A percentile compares a stretch with the other conserved stretches of the same genome.
Conservation (phyloP, 225 moss, liverwort and hornwort species). For the Bryum argenteum region DNA sequence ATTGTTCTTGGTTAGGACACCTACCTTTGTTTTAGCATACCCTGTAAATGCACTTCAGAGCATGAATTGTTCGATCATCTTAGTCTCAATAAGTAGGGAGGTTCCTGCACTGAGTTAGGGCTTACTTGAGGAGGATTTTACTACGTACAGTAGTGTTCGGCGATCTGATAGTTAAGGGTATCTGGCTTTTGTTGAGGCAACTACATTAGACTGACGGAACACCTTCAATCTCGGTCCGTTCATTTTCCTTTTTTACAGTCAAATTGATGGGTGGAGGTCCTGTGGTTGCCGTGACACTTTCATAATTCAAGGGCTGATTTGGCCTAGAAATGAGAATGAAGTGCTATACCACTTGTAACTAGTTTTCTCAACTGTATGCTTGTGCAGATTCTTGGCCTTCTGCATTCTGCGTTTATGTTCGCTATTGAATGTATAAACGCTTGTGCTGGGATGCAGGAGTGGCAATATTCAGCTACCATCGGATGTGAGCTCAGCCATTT, state of each 20-base stretch:
- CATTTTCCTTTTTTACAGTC: neutral
- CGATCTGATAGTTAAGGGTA: conserved; percentile 18
- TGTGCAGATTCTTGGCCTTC: conserved; percentile 10
- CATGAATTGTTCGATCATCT: neutral
- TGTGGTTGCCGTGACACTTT: neutral
- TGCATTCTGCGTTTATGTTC: neutral
- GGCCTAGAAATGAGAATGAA: neutral
- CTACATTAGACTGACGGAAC: neutral
- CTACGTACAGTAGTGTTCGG: conserved; percentile 8
- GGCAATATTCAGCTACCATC: conserved; percentile 1
- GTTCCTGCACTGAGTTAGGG: conserved; percentile 33
- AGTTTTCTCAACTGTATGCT: conserved; percentile 8
- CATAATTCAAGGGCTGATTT: neutral
- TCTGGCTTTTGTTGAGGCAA: conserved; percentile 13
- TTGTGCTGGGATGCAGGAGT: conserved; percentile 27
- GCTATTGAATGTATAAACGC: neutral
- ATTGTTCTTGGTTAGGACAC: too few relatives aligned
- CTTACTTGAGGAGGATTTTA: conserved; percentile 14
- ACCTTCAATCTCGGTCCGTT: neutral
- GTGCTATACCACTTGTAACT: conserved; percentile 1
- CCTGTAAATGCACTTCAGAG: too few relatives aligned
- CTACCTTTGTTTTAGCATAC: too few relatives aligned
- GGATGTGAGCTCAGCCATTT: conserved; percentile 16
- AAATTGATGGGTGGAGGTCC: neutral
- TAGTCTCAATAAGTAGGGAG: neutral